These are phyloP conservation scores for Xanthoconium purpureum DNA, from an alignment of 768 basidiomycete genomes.

Conservation along the genomic window DNA sequence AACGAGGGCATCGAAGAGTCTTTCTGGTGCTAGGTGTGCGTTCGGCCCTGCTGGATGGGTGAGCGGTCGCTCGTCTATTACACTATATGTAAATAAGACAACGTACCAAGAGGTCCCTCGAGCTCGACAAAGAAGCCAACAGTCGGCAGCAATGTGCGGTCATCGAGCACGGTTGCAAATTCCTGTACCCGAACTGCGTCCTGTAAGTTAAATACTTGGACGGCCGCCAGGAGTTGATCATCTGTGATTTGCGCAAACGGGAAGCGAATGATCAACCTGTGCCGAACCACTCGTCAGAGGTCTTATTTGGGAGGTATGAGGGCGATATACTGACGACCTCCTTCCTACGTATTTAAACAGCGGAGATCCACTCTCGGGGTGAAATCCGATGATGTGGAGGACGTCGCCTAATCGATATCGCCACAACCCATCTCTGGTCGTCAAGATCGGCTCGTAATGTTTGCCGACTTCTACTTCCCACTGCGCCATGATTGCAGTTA, in stretches of 20 bases:
- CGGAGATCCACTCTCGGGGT: slow-evolving; percentile 1
- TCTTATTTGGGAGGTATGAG: too few species aligned
- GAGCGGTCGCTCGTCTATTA: background rate
- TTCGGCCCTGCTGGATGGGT: slow-evolving; percentile 2
- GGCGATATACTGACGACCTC: slow-evolving; percentile 11
- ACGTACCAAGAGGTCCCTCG: slow-evolving; percentile 11
- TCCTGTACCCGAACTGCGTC: slow-evolving; percentile 9
- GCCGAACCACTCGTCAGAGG: background rate
- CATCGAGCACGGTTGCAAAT: slow-evolving; percentile 17
- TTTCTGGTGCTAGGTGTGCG: background rate
- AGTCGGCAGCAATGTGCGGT: background rate
- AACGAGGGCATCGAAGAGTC: slow-evolving; percentile 11
- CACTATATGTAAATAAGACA: too few species aligned
- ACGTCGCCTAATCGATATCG: slow-evolving; percentile 21
- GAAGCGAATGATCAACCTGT: slow-evolving; percentile 10
- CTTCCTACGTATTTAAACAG: slow-evolving; percentile 17
- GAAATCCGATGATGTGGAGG: slow-evolving; percentile 17
- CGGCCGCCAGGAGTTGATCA: slow-evolving; percentile 4
- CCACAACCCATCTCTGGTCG: slow-evolving; percentile 23
- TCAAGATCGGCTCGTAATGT: slow-evolving; percentile 20
- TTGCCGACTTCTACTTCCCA: slow-evolving; percentile 19
- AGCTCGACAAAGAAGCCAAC: slow-evolving; percentile 20
- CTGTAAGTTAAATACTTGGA: background rate
- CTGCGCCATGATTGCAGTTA: background rate
- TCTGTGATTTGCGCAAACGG: slow-evolving; percentile 6